Base-by-base conservation (phyloP, 2,329 filamentous ascomycete species). In the Elsinoe ampelina region DNA sequence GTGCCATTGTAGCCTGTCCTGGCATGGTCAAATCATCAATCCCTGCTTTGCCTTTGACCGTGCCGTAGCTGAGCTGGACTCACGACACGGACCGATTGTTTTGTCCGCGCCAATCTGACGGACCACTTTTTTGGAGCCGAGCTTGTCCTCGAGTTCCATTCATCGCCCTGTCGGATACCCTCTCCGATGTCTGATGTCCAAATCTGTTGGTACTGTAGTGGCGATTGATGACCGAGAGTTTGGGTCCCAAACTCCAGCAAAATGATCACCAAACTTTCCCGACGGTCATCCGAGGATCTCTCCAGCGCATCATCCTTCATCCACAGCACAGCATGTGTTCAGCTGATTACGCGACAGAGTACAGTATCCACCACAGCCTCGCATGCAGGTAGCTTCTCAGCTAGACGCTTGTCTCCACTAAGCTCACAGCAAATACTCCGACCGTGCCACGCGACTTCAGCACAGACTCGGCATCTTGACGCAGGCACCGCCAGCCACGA, bases 401-500 rank as follows among this genome's bases (percentile, higher is more conserved):
- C 19, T 45, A 50, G 43, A 32, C 43, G 43, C 43, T 48, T 48
- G 43, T 22, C 13, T 43, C 2, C 15, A 43, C 7, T 43, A 20
- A 43, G 41, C 41, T 22, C 41, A 43, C 19, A 11, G 41, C 41
- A 43, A 26, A 26, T 22, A 43, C 41, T 43, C 13, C 22, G 41
- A 10, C 41, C 41, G 41, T 43, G 48, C 48, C 48, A 52, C 48
- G 48, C 48, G 32, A 36, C 13, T 19, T 38, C 38, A n/a, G 19
- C 48, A 38, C 32, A 52, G 15, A 19, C 32, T 52, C 34, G 22
- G 32, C 26, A 36, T 52, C 32, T 39, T 15, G 26, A 52, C 34
- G 48, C 48, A 52, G 48, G 48, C 48, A 52, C 48, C 41, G 48
- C 48, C 26, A 39, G 48, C 48, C 48, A 52, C 48, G 15, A 10